Evolutionary conservation across 768 basidiomycete species (phyloP).

Genomic region (Russula brevipes): DNA sequence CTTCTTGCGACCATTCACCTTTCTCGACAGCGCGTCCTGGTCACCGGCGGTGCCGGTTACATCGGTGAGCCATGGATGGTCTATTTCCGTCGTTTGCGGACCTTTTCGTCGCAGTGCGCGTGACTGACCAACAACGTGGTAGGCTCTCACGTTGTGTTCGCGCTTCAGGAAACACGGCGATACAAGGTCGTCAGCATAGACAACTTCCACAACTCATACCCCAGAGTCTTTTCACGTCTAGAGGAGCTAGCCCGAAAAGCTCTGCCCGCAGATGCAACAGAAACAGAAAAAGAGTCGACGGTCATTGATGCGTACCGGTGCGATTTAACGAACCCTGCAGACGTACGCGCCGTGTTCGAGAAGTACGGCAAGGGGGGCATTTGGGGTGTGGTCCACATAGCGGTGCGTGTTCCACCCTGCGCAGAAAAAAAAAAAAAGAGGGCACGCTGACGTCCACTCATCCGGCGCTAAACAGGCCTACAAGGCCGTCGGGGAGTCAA

Average conservation of each 20-base stretch:
- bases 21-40: conserved; percentile 49
- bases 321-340: conserved; percentile 68
- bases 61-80: conserved; percentile 51
- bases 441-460: background rate
- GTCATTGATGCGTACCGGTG: conserved; percentile 63
- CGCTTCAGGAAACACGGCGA: conserved; percentile 75
- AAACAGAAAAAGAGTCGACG: conserved; percentile 63
- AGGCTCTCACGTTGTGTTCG: conserved; percentile 94
- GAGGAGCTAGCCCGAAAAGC: conserved; percentile 73
- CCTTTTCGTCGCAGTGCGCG: conserved; percentile 19
- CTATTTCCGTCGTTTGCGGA: background rate
- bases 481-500: conserved; percentile 97
- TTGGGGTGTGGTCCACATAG: conserved; percentile 95
- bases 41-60: conserved; percentile 84
- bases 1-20: conserved; percentile 18
- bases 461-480: conserved; percentile 55
- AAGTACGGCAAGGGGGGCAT: conserved; percentile 85
- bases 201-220: conserved; percentile 90
- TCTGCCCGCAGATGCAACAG: conserved; percentile 60
- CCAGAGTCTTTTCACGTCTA: conserved; percentile 67
- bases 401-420: conserved; percentile 47
- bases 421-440: background rate
- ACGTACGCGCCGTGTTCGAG: conserved; percentile 75
- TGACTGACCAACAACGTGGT: conserved; percentile 20
- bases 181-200: conserved; percentile 95